phyloP scores from a whole-genome alignment of 306 rosid species.

The Rubus idaeus region DNA sequence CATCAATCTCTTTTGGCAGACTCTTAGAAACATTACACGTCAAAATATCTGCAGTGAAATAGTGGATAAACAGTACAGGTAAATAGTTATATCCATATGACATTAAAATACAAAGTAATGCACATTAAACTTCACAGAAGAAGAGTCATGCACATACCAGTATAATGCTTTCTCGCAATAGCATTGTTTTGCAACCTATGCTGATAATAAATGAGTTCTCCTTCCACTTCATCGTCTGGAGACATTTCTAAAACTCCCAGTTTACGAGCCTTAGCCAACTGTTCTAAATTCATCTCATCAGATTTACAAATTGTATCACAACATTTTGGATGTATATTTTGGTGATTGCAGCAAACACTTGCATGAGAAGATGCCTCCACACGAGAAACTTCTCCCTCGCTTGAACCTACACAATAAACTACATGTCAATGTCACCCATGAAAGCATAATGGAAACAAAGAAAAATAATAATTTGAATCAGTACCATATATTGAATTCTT shows the following conservation, averaged over 20 bases:
- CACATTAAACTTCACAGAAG: slow-evolving; percentile 16
- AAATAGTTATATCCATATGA: slow-evolving; percentile 16
- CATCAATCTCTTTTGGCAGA: slow-evolving; percentile 77
- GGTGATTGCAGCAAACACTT: slow-evolving; percentile 49
- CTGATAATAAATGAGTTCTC: slow-evolving; percentile 80
- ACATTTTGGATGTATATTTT: slow-evolving; percentile 39
- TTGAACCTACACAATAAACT: slow-evolving; percentile 46
- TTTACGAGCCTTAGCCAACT: slow-evolving; percentile 45
- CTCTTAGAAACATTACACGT: slow-evolving; percentile 55
- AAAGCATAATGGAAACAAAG: slow-evolving; percentile 20
- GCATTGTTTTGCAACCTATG: slow-evolving; percentile 62
- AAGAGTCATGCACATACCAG: slow-evolving; percentile 46
- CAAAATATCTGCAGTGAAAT: slow-evolving; percentile 66
- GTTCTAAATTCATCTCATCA: slow-evolving; percentile 43
- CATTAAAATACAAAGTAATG: slow-evolving; percentile 4
- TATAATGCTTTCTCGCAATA: slow-evolving; percentile 51
- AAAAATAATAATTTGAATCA: slow-evolving; percentile 26
- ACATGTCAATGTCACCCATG: slow-evolving; percentile 32
- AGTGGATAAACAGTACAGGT: slow-evolving; percentile 14
- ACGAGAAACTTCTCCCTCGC: slow-evolving; percentile 39
- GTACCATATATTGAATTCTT: slow-evolving; percentile 38
- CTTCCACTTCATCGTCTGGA: slow-evolving; percentile 88
- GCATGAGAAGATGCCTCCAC: slow-evolving; percentile 42
- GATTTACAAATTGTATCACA: slow-evolving; percentile 35
- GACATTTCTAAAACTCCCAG: slow-evolving; percentile 45